phyloP scores from a whole-genome alignment of 2,329 filamentous ascomycete genomes.

The Clarireedia sp. region DNA sequence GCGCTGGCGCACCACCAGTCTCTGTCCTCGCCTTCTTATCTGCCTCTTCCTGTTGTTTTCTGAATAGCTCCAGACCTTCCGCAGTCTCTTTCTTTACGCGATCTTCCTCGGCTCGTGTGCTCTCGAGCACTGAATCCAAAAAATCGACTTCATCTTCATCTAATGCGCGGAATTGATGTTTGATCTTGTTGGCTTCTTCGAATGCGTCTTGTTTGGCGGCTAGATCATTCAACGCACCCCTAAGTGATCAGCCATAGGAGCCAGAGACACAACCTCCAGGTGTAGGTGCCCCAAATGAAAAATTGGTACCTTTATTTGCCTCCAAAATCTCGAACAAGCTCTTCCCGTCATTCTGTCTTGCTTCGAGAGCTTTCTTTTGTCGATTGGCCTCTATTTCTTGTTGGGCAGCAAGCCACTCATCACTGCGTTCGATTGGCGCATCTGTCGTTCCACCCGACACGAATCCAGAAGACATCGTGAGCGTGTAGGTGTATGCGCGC shows the following conservation, averaged over 20 bases:
- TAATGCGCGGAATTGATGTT: constrained; percentile 69
- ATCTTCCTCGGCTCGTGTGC: constrained; percentile 46
- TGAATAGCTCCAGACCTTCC: constrained; percentile 48
- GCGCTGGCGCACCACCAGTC: constrained; percentile 12
- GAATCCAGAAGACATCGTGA: constrained; percentile 40
- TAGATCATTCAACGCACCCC: constrained; percentile 31
- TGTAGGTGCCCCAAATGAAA: constrained; percentile 5
- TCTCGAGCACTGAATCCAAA: constrained; percentile 50
- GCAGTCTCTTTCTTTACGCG: constrained; percentile 46
- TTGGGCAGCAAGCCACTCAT: constrained; percentile 30
- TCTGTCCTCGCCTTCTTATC: constrained; percentile 25
- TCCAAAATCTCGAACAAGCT: constrained; percentile 68
- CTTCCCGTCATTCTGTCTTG: constrained; percentile 38
- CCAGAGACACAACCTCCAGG: not conserved
- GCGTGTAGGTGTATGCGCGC: not conserved
- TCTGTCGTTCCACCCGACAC: constrained; percentile 43
- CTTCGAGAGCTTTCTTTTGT: constrained; percentile 31
- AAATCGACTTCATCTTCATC: constrained; percentile 77
- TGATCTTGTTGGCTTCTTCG: constrained; percentile 62
- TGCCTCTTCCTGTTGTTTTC: constrained; percentile 39
- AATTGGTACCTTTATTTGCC: constrained; percentile 64
- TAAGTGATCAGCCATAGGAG: constrained; percentile 27
- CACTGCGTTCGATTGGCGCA: constrained; percentile 33
- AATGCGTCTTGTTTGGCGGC: constrained; percentile 77
- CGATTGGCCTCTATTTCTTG: constrained; percentile 32